Base-by-base conservation (phyloP, 768 basidiomycete species). In the Flagelloscypha sp. region DNA sequence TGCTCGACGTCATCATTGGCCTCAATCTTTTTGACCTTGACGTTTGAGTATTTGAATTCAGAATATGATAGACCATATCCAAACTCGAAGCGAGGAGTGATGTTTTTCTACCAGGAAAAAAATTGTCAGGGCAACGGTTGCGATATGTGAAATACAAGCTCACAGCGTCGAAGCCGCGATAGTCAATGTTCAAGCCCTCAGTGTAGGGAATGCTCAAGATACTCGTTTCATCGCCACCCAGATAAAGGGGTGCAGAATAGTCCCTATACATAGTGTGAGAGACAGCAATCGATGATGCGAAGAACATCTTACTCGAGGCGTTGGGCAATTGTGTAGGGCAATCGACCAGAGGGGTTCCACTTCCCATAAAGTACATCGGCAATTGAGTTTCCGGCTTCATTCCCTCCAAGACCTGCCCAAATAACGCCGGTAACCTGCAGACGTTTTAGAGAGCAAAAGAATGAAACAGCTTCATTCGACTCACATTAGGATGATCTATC, bases 61-160 rank as follows among this genome's bases (percentile, higher is more conserved):
- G 92, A 83, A 62, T 95, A 97, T 37, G 79, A 84, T 49, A 93
- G 54, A 0, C 92, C 92, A 52, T 79, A 93, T 4, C 92, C 92
- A 53, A 97, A 97, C 50, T 87, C 85, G 49, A 76, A 89, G 24
- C 84, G 82, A 3, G 87, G 87, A 1, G 66, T 67, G 43, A 88
- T 85, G 42, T 79, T 72, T 55, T 73, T 61, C 72, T 81, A 22
- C 20, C 36, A 30, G 11, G 22, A 35, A n/a, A 20, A 56, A 20
- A 55, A 23, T 34, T 21, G 11, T 22, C 15, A 43, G 2, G 43
- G 34, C 7, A 22, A 18, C n/a, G 2, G 7, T 22, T 24, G 6
- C 18, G 17, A 18, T 9, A 16, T 3, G 2, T 12, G 1, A 56
- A 55, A 9, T 40, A 45, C 24, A 51, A 48, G 55, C 75, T 58